Evolutionary conservation across 2,329 filamentous ascomycete species (phyloP), one percentile per base, ranked within the genome.

Genomic region (Hymenoscyphus scutula): DNA sequence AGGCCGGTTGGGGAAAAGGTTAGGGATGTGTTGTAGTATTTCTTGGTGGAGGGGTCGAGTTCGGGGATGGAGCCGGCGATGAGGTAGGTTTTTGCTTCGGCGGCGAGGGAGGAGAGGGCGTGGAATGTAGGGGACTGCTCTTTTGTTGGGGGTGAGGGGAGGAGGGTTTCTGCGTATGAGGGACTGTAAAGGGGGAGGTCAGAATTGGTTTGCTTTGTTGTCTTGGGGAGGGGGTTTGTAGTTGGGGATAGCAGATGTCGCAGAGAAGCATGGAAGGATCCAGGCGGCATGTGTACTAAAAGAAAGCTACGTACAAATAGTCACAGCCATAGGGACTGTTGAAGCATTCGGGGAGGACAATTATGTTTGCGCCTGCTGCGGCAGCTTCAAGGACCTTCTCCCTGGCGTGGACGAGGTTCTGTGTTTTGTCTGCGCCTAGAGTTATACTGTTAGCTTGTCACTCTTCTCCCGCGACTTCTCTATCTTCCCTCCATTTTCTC

Each of bases 341-440:
- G 86, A 99, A 99, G 82, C 95, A 99, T 80, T 99, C 95, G 38
- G 95, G 95, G 19, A 99, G 85, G 37, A 98, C 92, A 68, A 98
- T 88, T 64, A 99, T 87, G 62, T 90, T 87, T 64, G 94, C 92
- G 69, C 94, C 94, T 3, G 80, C 80, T 29, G 80, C 76, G 27
- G 92, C 89, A 5, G 95, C 94, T 75, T 92, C 88, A 66, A 92
- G 84, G 63, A 98, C 92, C 75, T 95, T 93, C 53, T 83, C 81
- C 62, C 90, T 89, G 13, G 95, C 94, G 75, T 89, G 89, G 25
- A 82, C 74, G 66, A 99, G 91, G 78, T 99, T 99, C 68, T 84
- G 83, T 11, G 87, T 75, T 80, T 99, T 99, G 80, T 97, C 91
- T 67, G 89, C 78, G 65, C 90, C 81, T 89, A 38, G 30, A 13